A percentile compares a stretch with the other conserved stretches of the same genome.
Conservation (phyloP, 106 monocot genomes). For the Vanilla planifolia region DNA sequence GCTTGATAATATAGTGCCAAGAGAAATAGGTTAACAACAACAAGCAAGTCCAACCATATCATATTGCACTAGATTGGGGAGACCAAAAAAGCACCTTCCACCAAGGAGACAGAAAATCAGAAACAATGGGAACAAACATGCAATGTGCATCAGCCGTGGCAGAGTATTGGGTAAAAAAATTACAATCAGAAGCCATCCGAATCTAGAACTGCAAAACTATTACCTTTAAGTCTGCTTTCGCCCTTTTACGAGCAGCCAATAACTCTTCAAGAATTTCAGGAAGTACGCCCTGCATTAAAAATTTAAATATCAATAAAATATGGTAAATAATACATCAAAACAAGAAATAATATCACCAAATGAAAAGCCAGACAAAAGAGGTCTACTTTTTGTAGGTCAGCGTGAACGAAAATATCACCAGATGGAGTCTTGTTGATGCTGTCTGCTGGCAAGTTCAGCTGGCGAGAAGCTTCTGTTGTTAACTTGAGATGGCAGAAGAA, state of each 20-base stretch:
- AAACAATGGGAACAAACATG: background rate
- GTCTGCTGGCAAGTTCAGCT: constrained; percentile 73
- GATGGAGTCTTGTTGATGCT: constrained; percentile 89
- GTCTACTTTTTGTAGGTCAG: constrained; percentile 84
- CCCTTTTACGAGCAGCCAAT: constrained; percentile 96
- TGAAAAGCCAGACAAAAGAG: background rate
- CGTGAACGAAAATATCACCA: constrained; percentile 90
- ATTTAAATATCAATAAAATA: background rate
- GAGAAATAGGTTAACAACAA: background rate
- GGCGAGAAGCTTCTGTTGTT: constrained; percentile 69
- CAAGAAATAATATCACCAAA: background rate
- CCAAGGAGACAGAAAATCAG: no score
- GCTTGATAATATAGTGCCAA: background rate
- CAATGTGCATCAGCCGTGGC: no score
- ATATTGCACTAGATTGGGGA: background rate
- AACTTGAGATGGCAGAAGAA: constrained; percentile 36
- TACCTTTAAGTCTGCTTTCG: constrained; percentile 99
- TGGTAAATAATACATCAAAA: background rate
- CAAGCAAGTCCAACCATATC: background rate
- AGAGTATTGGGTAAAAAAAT: no score
- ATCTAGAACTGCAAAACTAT: background rate
- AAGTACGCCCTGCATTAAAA: constrained; percentile 73
- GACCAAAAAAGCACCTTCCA: no score
- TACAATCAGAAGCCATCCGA: background rate
- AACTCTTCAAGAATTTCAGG: constrained; percentile 99